phyloP scores from a whole-genome alignment of 2,329 filamentous ascomycete genomes.

The Nannizziopsis barbatae region DNA sequence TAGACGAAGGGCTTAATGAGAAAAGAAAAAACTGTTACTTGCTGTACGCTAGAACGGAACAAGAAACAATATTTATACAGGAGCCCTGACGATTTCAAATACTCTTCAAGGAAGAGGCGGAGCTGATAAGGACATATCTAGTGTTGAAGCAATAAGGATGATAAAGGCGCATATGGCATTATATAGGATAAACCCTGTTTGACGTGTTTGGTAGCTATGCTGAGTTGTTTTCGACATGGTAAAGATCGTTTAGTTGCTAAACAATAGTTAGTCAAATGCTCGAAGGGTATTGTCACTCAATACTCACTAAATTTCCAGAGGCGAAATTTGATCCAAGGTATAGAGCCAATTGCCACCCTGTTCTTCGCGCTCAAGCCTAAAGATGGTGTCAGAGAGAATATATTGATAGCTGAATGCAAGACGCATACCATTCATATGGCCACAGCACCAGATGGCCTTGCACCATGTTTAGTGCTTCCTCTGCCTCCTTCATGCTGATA shows the following conservation, averaged over 20 bases:
- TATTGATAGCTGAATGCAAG: neutral
- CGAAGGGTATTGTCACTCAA: neutral
- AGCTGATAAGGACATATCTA: too few relatives aligned
- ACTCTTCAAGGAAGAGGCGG: too few relatives aligned
- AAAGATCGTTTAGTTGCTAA: conserved; percentile 8
- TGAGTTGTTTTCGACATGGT: neutral
- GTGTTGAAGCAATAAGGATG: too few relatives aligned
- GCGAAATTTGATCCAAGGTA: conserved; percentile 89
- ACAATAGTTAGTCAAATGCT: neutral
- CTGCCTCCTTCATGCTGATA: conserved; percentile 62
- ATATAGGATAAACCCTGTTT: too few relatives aligned
- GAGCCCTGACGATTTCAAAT: too few relatives aligned
- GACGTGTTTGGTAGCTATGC: too few relatives aligned
- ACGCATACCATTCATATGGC: conserved; percentile 73
- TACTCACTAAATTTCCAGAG: conserved; percentile 75
- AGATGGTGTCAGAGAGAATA: neutral
- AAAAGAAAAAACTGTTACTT: too few relatives aligned
- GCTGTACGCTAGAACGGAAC: too few relatives aligned
- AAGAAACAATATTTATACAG: too few relatives aligned
- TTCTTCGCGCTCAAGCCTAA: conserved; percentile 72
- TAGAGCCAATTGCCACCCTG: conserved; percentile 92
- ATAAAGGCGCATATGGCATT: too few relatives aligned
- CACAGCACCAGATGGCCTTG: conserved; percentile 86
- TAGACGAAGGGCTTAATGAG: too few relatives aligned
- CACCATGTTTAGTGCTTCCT: conserved; percentile 66